Conservation (phyloP, 345 rosid species). For the Brassica rapa region DNA sequence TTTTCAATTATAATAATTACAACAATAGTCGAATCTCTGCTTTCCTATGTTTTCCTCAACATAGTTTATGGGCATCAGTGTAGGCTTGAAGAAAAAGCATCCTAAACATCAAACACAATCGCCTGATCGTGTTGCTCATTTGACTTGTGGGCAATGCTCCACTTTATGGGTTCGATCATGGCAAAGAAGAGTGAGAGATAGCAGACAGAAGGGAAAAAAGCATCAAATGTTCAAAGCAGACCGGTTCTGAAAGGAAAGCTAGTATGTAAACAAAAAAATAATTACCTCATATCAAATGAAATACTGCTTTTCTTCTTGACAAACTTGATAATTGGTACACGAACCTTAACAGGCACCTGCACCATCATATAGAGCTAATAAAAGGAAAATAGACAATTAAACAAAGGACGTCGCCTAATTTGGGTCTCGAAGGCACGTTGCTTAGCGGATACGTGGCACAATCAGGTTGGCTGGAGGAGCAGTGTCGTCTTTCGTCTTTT, state of each 20-base stretch:
- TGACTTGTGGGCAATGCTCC: too few species aligned
- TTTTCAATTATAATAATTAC: too few species aligned
- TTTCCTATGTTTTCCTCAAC: too few species aligned
- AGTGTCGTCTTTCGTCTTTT: neutral
- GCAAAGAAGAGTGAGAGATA: too few species aligned
- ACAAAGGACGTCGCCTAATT: too few species aligned
- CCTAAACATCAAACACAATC: neutral
- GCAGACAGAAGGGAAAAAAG: too few species aligned
- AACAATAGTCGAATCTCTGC: too few species aligned
- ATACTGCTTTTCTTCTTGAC: constrained; percentile 81
- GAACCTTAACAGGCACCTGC: constrained; percentile 88
- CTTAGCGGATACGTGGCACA: neutral
- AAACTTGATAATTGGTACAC: constrained; percentile 93
- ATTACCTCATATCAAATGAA: constrained; percentile 81
- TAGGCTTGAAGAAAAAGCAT: too few species aligned
- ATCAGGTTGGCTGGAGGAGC: neutral
- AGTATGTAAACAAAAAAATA: neutral
- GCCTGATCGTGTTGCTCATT: too few species aligned
- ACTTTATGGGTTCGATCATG: too few species aligned
- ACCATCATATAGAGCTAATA: neutral
- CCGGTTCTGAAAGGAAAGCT: neutral
- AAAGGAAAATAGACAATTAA: neutral
- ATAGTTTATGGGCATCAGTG: too few species aligned
- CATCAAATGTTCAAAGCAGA: neutral
- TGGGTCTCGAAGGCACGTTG: neutral